These are phyloP conservation scores for Fusarium begoniae DNA, from an alignment of 2,329 filamentous ascomycete species.

Conservation along the genomic window DNA sequence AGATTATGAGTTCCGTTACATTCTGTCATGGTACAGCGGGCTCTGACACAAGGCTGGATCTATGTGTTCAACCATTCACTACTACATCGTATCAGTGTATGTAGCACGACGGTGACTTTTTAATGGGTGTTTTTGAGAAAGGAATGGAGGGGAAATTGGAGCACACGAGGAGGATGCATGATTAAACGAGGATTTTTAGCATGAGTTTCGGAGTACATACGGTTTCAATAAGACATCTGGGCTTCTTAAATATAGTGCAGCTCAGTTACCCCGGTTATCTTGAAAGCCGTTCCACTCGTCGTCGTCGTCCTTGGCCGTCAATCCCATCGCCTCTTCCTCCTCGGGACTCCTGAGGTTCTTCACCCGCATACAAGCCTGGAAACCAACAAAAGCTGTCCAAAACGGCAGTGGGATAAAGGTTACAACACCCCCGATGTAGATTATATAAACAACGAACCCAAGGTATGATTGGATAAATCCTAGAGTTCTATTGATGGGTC, in stretches of 20 bases:
- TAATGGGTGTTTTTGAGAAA: neutral
- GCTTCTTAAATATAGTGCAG: neutral
- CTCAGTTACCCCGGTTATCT: constrained; percentile 11
- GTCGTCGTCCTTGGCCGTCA: constrained; percentile 8
- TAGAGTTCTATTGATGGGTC: constrained; percentile 1
- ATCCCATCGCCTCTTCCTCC: constrained; percentile 13
- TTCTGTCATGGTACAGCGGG: constrained; percentile 7
- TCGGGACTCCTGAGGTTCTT: constrained; percentile 7
- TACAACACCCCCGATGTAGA: neutral
- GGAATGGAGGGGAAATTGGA: neutral
- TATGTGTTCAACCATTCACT: constrained; percentile 1
- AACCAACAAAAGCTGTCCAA: constrained; percentile 29
- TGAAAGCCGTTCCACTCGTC: constrained; percentile 19
- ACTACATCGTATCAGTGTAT: constrained; percentile 27
- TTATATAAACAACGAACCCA: neutral
- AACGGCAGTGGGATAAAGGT: constrained; percentile 4
- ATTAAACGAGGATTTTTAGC: constrained; percentile 12
- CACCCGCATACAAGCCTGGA: constrained; percentile 23
- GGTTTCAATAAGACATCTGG: constrained; percentile 5
- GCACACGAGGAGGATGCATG: constrained; percentile 1
- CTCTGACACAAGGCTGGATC: constrained; percentile 20
- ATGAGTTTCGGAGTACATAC: constrained; percentile 8
- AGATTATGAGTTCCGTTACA: constrained; percentile 2
- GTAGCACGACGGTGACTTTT: constrained; percentile 8
- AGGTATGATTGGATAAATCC: neutral